phyloP scores from a whole-genome alignment of 2,329 filamentous ascomycete species.

The Aspergillus sclerotialis region DNA sequence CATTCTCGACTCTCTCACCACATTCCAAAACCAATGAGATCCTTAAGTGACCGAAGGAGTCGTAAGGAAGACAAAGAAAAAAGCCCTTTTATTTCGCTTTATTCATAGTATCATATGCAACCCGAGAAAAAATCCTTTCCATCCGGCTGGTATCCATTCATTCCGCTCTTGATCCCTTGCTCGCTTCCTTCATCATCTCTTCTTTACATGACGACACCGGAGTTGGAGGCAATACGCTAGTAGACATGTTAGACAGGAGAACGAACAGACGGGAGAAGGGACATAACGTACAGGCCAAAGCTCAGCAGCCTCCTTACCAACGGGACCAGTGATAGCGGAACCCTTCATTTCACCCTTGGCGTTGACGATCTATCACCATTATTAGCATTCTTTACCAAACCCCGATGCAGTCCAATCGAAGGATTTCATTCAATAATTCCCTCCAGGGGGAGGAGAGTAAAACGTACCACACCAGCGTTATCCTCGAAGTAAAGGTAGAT shows the following conservation, averaged over 20 bases:
- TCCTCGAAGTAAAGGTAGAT: slow-evolving; percentile 99
- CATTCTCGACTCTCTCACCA: too few species aligned
- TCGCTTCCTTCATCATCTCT: too few species aligned
- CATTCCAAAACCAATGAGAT: too few species aligned
- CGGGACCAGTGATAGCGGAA: slow-evolving; percentile 96
- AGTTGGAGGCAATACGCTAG: slow-evolving; percentile 98
- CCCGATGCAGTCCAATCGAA: not conserved
- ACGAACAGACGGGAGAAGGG: not conserved
- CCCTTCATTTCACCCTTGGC: slow-evolving; percentile 99
- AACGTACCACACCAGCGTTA: slow-evolving; percentile 94
- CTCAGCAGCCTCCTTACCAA: slow-evolving; percentile 99
- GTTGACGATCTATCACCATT: slow-evolving; percentile 79
- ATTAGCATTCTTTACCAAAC: not conserved
- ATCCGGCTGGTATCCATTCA: slow-evolving; percentile 3
- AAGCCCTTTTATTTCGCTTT: slow-evolving; percentile 2
- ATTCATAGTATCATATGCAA: slow-evolving; percentile 13
- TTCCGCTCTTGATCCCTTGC: slow-evolving; percentile 11
- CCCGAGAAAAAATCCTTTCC: slow-evolving; percentile 7
- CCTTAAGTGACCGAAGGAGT: too few species aligned
- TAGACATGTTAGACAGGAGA: not conserved
- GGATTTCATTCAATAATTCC: not conserved
- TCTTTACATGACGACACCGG: slow-evolving; percentile 98
- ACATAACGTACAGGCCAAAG: slow-evolving; percentile 80
- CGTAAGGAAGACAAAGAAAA: slow-evolving; percentile 3
- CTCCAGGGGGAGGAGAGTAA: not conserved